These are phyloP conservation scores for Cryptococcus neoformans DNA, from an alignment of 1,284 basidiomycete genomes.

Conservation along the genomic window DNA sequence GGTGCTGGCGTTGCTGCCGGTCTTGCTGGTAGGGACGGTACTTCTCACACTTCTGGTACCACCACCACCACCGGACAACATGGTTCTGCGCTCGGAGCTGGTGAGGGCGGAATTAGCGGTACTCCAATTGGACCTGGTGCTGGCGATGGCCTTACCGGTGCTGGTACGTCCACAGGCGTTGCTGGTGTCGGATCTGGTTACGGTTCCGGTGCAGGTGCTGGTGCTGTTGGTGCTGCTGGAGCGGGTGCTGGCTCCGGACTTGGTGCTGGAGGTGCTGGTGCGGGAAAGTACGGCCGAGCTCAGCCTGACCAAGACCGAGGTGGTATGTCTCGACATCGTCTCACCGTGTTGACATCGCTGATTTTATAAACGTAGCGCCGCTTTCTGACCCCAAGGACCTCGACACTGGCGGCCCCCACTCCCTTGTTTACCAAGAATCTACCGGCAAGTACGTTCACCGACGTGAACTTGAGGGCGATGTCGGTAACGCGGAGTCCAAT, in stretches of 20 bases:
- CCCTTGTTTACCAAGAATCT: conserved; percentile 27
- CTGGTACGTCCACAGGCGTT: neutral
- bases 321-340: neutral
- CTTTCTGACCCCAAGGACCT: conserved; percentile 32
- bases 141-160: neutral
- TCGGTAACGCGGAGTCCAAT: neutral
- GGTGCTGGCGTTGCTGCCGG: conserved; percentile 1
- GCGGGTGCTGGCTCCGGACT: neutral
- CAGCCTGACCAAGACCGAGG: neutral
- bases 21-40: neutral
- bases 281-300: conserved; percentile 16
- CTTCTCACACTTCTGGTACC: neutral
- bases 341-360: neutral
- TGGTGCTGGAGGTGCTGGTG: conserved; percentile 4
- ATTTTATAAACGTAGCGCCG: conserved; percentile 13
- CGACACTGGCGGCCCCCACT: conserved; percentile 34
- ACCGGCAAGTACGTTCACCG: conserved; percentile 25
- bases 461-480: conserved; percentile 17
- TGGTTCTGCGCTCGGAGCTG: neutral
- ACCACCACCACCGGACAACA: neutral
- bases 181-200: neutral
- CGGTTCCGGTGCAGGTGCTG: conserved; percentile 3
- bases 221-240: conserved; percentile 3
- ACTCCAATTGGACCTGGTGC: neutral
- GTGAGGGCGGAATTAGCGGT: neutral